Base-by-base conservation (phyloP, 371 early-diverging fungal species). In the Smittium culicis region DNA sequence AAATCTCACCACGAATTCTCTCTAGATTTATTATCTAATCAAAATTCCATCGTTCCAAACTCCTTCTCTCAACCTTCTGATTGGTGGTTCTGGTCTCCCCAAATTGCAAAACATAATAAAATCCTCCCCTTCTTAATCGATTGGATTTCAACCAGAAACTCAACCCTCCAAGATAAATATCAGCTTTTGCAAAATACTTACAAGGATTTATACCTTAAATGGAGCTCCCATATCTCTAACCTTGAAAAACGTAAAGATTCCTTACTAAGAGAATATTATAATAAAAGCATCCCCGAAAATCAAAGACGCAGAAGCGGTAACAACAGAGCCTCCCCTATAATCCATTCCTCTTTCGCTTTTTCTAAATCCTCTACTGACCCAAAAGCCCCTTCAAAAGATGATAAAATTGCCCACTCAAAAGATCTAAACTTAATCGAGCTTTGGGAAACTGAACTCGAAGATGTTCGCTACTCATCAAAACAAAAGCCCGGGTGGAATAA, bases 31-130 rank as follows among this genome's bases (percentile, higher is more conserved):
- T 64, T 74, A 25, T 25, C 35, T 73, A 69, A 74, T 68, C 66
- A 70, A 69, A 55, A 66, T 59, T 72, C 5, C 72, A 76, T 66
- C 78, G 80, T 79, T 65, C 79, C 58, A 71, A 84, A 61, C 66
- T 75, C 35, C 74, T 77, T 54, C 68, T 70, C 35, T 75, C 79
- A 76, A 61, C 75, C 67, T 73, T 75, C 25, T 16, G 86, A 87
- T 29, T 87, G 83, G 72, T 83, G 85, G 31, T 86, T 84, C 61
- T 85, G 84, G 71, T 71, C 82, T 35, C 78, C 79, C 17, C 82
- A 80, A 66, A 64, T 77, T 2, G 69, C 68, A 0, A 57, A 61
- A 30, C 79, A 83, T 57, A 67, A 62, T 5, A 72, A 69, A 29
- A 65, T 81, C 2, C 68, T 71, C 29, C 72, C 73, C 3, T 68